Evolutionary conservation across 495 filamentous ascomycete genomes (phyloP).

Genomic region (Penicillium dipodomyicola): DNA sequence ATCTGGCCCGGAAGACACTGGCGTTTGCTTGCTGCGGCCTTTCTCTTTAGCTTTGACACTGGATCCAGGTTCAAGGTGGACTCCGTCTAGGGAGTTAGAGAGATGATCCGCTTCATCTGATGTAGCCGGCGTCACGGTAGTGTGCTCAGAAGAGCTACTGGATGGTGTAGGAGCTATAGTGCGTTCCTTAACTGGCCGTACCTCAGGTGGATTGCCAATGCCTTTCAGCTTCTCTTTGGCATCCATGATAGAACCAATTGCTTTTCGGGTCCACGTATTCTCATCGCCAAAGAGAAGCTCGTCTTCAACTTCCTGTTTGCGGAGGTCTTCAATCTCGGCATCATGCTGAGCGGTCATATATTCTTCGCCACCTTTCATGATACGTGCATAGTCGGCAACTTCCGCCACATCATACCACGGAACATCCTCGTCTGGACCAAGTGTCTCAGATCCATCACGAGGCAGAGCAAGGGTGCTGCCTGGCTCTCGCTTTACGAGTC

Average conservation of each 20-base stretch:
- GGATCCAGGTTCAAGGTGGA: constrained; percentile 22
- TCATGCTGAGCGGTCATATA: constrained; percentile 84
- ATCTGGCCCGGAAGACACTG: constrained; percentile 31
- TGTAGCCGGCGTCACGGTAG: constrained; percentile 14
- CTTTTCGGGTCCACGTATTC: constrained; percentile 85
- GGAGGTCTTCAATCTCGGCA: constrained; percentile 69
- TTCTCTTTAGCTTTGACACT: constrained; percentile 27
- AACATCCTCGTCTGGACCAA: constrained; percentile 66
- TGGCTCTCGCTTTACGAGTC: constrained; percentile 74
- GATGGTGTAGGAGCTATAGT: constrained; percentile 46
- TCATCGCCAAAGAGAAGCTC: constrained; percentile 93
- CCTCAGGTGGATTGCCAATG: constrained; percentile 67
- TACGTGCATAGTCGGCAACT: constrained; percentile 88
- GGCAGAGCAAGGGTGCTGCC: constrained; percentile 85
- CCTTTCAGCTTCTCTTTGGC: constrained; percentile 69
- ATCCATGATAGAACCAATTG: constrained; percentile 65
- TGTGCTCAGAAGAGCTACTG: constrained; percentile 31
- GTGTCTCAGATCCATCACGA: constrained; percentile 71
- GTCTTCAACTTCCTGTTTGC: constrained; percentile 77
- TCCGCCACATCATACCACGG: constrained; percentile 95
- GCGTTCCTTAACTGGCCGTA: constrained; percentile 42
- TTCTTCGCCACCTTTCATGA: constrained; percentile 90
- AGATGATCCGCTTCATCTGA: constrained; percentile 28
- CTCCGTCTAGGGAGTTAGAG: constrained; percentile 29
- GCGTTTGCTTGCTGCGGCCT: constrained; percentile 28